Evolutionary conservation across 2,329 filamentous ascomycete species (phyloP).

Genomic region (Onygenales sp.): DNA sequence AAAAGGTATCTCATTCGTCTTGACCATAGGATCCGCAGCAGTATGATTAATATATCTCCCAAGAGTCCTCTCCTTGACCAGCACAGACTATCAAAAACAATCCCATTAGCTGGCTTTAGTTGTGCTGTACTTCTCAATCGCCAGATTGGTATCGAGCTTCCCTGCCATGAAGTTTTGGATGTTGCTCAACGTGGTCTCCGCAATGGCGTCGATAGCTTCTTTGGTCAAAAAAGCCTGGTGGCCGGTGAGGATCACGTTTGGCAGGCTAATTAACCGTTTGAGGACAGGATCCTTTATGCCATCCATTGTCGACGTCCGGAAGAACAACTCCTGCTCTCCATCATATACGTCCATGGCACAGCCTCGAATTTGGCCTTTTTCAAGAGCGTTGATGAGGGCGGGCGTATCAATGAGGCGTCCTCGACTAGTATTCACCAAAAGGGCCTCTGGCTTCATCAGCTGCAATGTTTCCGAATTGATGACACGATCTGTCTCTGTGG

Average conservation of each 20-base stretch:
- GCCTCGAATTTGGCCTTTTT: slow-evolving; percentile 50
- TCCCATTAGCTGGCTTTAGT: not conserved
- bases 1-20: too few relatives aligned
- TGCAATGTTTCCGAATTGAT: slow-evolving; percentile 47
- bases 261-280: slow-evolving; percentile 59
- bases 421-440: slow-evolving; percentile 60
- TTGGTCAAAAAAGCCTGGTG: slow-evolving; percentile 63
- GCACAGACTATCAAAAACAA: too few relatives aligned
- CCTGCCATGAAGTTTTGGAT: slow-evolving; percentile 26
- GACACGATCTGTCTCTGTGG: slow-evolving; percentile 49
- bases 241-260: slow-evolving; percentile 56
- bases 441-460: slow-evolving; percentile 49
- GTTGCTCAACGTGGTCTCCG: slow-evolving; percentile 50
- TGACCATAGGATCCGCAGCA: too few relatives aligned
- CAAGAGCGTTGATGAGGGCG: slow-evolving; percentile 52
- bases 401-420: slow-evolving; percentile 54
- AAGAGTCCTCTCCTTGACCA: too few relatives aligned
- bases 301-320: slow-evolving; percentile 54
- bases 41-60: too few relatives aligned
- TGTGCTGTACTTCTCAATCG: slow-evolving; percentile 3
- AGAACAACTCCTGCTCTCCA: slow-evolving; percentile 50
- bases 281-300: slow-evolving; percentile 59
- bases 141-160: not conserved
- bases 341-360: slow-evolving; percentile 62
- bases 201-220: slow-evolving; percentile 56